Conservation (phyloP, 2,329 filamentous ascomycete genomes). For the Arthrobotrys iridis region DNA sequence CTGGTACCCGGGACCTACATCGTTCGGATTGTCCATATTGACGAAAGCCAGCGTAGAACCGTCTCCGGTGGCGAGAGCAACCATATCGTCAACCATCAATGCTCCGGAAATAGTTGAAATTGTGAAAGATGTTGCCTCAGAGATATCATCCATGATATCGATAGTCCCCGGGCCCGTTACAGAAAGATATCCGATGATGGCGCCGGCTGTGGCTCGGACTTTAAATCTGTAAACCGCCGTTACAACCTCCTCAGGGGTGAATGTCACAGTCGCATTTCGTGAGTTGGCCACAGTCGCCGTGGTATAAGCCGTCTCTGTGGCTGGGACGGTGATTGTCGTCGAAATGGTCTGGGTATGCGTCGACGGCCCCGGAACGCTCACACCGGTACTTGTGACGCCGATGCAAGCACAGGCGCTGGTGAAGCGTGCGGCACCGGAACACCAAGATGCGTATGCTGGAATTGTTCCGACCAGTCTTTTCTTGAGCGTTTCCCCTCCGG, state of each 20-base stretch:
- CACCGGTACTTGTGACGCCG: constrained; percentile 55
- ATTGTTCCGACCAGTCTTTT: constrained; percentile 11
- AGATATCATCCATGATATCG: neutral
- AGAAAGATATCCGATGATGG: neutral
- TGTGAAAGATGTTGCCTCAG: neutral
- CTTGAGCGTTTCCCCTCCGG: neutral
- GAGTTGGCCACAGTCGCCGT: neutral
- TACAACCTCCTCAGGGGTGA: neutral
- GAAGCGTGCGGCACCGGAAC: constrained; percentile 55
- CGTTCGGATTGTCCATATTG: neutral
- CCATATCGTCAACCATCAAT: neutral
- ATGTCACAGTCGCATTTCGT: neutral
- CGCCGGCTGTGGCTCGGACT: neutral
- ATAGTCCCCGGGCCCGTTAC: neutral
- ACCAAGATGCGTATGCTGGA: constrained; percentile 58
- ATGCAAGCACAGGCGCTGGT: constrained; percentile 59
- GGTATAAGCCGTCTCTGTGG: neutral
- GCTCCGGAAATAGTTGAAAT: neutral
- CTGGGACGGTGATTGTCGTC: neutral
- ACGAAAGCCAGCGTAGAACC: neutral
- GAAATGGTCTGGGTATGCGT: neutral
- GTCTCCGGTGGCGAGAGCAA: neutral
- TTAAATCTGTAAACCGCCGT: neutral
- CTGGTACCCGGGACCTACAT: neutral
- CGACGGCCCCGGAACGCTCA: constrained; percentile 10